phyloP scores from a whole-genome alignment of 2,329 filamentous ascomycete species.

The Aspergillus pseudotamarii region DNA sequence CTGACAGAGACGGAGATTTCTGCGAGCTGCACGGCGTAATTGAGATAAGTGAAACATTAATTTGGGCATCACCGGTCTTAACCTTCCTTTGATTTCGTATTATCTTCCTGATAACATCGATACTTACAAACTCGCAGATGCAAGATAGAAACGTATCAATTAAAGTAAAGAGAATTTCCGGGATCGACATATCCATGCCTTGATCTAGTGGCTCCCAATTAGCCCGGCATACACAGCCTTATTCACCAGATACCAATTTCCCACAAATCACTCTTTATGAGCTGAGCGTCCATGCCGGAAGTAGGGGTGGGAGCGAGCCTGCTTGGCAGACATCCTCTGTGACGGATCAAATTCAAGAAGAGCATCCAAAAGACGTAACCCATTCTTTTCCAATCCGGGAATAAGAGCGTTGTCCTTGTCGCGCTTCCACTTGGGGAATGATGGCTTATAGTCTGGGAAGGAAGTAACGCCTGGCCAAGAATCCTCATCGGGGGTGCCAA shows the following conservation, averaged over 20 bases:
- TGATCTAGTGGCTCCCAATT: no score
- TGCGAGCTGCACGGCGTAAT: neutral
- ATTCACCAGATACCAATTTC: neutral
- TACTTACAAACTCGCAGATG: neutral
- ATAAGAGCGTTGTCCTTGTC: slow-evolving; percentile 69
- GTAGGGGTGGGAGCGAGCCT: slow-evolving; percentile 81
- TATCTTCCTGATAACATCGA: neutral
- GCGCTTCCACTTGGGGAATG: slow-evolving; percentile 87
- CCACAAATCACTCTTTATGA: slow-evolving; percentile 27
- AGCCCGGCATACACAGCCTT: no score
- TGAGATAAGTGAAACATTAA: neutral
- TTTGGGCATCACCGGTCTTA: neutral
- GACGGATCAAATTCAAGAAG: slow-evolving; percentile 88
- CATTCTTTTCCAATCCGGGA: slow-evolving; percentile 68
- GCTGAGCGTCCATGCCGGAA: slow-evolving; percentile 62
- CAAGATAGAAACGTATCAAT: neutral
- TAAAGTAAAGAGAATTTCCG: neutral
- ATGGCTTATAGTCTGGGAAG: slow-evolving; percentile 89
- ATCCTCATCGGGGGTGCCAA: slow-evolving; percentile 81
- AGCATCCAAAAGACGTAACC: slow-evolving; percentile 56
- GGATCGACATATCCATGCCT: no score
- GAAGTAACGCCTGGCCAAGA: slow-evolving; percentile 89
- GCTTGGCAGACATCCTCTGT: slow-evolving; percentile 84
- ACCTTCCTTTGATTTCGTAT: neutral
- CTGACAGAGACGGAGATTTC: neutral